Percentiles rank a stretch among this genome's conserved stretches.
Evolutionary conservation across 345 rosid genomes (phyloP).

Genomic region (Populus euphratica): DNA sequence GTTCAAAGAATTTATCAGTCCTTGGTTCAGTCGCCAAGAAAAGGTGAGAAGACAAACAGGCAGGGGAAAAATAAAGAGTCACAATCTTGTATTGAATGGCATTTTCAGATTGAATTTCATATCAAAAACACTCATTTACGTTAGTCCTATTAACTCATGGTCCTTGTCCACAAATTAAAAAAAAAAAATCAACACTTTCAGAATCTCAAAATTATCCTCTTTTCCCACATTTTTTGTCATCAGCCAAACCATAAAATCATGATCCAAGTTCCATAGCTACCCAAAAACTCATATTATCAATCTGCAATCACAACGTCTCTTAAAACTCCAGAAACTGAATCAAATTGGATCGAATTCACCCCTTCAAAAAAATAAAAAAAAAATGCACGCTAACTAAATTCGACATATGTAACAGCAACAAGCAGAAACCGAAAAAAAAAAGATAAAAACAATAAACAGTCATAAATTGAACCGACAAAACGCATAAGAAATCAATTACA

Average conservation of each 20-base stretch:
- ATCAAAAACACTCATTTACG: neutral
- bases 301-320: neutral
- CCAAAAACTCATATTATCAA: neutral
- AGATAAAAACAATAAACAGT: neutral
- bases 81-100: neutral
- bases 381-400: neutral
- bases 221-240: conserved; percentile 17
- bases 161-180: neutral
- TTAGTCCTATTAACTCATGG: neutral
- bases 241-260: neutral
- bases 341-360: neutral
- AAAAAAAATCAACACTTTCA: neutral
- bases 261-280: conserved; percentile 12
- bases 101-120: neutral
- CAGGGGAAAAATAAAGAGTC: neutral
- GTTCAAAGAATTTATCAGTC: neutral
- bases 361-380: neutral
- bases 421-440: neutral
- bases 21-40: neutral
- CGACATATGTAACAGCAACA: neutral
- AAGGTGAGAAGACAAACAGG: neutral
- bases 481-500: neutral
- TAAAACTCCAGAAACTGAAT: neutral
- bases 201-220: neutral
- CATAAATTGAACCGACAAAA: neutral